Conservation (phyloP, 148 eudicot species). For the Diospyros kaki region DNA sequence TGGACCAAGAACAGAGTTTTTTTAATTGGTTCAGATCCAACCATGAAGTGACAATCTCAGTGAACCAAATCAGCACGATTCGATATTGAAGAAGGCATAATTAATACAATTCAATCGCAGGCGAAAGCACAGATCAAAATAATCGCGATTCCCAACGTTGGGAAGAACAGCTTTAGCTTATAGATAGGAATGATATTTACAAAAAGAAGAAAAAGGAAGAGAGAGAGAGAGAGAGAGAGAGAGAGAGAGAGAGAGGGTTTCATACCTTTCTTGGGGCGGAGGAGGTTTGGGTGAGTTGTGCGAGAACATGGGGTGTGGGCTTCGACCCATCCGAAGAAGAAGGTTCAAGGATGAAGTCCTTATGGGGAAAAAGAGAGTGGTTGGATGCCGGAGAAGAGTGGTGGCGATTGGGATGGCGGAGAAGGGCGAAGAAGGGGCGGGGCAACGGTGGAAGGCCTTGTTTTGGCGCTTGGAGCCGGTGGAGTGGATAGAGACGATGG, state of each 20-base stretch:
- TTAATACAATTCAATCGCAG: background rate
- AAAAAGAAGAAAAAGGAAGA: too few relatives aligned
- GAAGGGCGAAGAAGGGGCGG: background rate
- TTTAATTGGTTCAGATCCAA: too few relatives aligned
- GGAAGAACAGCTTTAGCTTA: too few relatives aligned
- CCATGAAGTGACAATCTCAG: too few relatives aligned
- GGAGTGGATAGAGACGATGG: slow-evolving; percentile 28
- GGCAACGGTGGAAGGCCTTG: slow-evolving; percentile 4
- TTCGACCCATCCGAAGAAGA: slow-evolving; percentile 6
- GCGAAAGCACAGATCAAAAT: background rate
- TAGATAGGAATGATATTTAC: background rate
- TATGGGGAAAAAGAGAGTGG: background rate
- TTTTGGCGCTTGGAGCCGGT: slow-evolving; percentile 18
- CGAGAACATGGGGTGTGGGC: background rate
- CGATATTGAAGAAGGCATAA: background rate
- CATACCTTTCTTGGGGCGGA: slow-evolving; percentile 6
- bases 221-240: too few relatives aligned
- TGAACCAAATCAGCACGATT: too few relatives aligned
- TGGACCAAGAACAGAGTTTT: too few relatives aligned
- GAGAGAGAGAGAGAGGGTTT: too few relatives aligned
- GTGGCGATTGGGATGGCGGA: too few relatives aligned
- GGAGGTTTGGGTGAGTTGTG: background rate
- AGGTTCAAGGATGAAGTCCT: background rate
- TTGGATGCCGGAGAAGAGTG: too few relatives aligned
- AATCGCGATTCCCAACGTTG: background rate